phyloP scores from a whole-genome alignment of 2,329 filamentous ascomycete genomes.

The Exophiala xenobiotica region DNA sequence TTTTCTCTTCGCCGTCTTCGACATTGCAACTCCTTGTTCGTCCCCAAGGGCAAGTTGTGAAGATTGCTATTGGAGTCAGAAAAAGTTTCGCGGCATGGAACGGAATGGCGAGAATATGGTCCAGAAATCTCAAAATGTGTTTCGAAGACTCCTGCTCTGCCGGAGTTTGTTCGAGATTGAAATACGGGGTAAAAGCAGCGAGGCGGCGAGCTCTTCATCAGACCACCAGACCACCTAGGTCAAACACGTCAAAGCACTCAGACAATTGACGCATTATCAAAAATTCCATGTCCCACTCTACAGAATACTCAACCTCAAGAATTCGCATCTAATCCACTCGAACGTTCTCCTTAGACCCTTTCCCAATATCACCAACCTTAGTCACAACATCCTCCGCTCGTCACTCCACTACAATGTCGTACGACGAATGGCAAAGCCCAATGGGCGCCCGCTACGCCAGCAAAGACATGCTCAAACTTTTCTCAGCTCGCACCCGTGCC shows the following conservation, averaged over 20 bases:
- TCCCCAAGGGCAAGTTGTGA: neutral
- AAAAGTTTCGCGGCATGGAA: conserved; percentile 1
- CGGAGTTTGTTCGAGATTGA: no score
- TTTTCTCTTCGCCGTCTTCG: conserved; percentile 33
- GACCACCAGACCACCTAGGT: no score
- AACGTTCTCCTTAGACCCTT: no score
- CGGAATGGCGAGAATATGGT: neutral
- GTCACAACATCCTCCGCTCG: no score
- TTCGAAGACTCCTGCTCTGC: neutral
- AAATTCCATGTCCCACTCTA: no score
- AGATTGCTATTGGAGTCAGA: neutral
- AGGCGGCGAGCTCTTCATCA: no score
- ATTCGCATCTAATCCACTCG: no score
- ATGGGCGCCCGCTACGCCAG: conserved; percentile 72
- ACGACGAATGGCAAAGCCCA: conserved; percentile 65
- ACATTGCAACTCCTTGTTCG: conserved; percentile 10
- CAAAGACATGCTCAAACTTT: conserved; percentile 73
- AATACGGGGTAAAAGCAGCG: no score
- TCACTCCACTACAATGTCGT: conserved; percentile 31
- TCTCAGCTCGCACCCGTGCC: conserved; percentile 71
- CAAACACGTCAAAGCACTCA: no score
- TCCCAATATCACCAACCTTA: no score
- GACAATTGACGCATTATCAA: no score
- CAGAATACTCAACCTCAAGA: no score
- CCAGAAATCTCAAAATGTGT: neutral